Evolutionary conservation across 768 basidiomycete species (phyloP).

Genomic region (Kwoniella mangroviensis): DNA sequence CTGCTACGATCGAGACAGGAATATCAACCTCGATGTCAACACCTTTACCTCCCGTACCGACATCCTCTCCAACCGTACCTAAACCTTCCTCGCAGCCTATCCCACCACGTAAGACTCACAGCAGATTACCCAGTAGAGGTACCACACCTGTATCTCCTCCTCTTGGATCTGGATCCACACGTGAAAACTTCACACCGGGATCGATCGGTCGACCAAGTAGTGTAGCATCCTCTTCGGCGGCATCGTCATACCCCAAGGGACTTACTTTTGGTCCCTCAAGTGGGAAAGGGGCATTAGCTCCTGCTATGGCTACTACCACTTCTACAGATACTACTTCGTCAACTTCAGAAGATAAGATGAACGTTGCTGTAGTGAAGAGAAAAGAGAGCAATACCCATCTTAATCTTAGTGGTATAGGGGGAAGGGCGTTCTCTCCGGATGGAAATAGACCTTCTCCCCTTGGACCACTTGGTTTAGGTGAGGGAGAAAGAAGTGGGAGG

Average conservation of each 20-base stretch:
- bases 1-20: neutral
- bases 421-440: neutral
- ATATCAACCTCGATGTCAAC: neutral
- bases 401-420: neutral
- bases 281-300: slow-evolving; percentile 29
- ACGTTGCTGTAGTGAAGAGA: neutral
- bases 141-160: slow-evolving; percentile 17
- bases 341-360: neutral
- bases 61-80: slow-evolving; percentile 6
- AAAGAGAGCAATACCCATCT: slow-evolving; percentile 3
- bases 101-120: slow-evolving; percentile 14
- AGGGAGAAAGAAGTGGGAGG: slow-evolving; percentile 6
- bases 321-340: slow-evolving; percentile 8
- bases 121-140: slow-evolving; percentile 4
- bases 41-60: neutral
- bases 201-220: slow-evolving; percentile 34
- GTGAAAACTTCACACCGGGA: slow-evolving; percentile 18
- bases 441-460: neutral
- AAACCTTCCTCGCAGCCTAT: neutral
- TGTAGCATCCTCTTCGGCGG: slow-evolving; percentile 36
- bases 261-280: slow-evolving; percentile 11
- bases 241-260: slow-evolving; percentile 27
- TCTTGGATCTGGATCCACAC: neutral
- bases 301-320: slow-evolving; percentile 40
- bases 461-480: neutral